Base-by-base conservation (phyloP, 1,284 basidiomycete genomes). In the Moniliella sp. region DNA sequence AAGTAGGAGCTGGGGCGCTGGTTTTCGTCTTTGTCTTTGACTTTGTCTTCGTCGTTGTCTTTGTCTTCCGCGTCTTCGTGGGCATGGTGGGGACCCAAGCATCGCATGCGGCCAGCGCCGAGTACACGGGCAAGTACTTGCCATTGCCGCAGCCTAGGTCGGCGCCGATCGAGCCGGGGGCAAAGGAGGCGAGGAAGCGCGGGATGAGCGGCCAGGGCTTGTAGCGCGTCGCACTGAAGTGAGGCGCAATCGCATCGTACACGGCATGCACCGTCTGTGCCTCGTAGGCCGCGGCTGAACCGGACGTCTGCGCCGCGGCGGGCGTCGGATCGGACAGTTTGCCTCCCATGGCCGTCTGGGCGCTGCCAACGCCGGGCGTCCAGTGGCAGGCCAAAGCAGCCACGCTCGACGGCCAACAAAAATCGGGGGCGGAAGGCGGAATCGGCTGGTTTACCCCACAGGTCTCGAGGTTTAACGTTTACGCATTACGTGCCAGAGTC, bases 81-180 rank as follows among this genome's bases (percentile, higher is more conserved):
- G 19, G 2, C 12, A 14, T 11, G 25, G 4, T 18, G 33, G 30
- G 15, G 11, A 4, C 31, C 38, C 15, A 13, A 9, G n/a, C 11
- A 5, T 28, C 19, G 27, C 14, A 19, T n/a, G 17, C 15, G 25
- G 15, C 12, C 0, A 53, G 34, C 5, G 35, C 40, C 17, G 57
- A 58, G 4, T 50, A 36, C 11, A 58, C 36, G 4, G 49, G 50
- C 1, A 97, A 70, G 61, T 94, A 94, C 68, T 94, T 94, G 28
- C 91, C 91, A 46, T 99, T 99, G 0, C 91, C 91, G 12, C 83
- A 86, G 5, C 91, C 91, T 8, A 82, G 75, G 61, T 99, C 91
- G 10, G 93, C 70, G 4, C 91, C 88, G 14, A 94, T 62, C 57
- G 73, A 78, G 14, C 81, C 76, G 5, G 72, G 62, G 2, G 79